Conservation (phyloP, 177 flowering plant genomes). For the Vitis hybrid region DNA sequence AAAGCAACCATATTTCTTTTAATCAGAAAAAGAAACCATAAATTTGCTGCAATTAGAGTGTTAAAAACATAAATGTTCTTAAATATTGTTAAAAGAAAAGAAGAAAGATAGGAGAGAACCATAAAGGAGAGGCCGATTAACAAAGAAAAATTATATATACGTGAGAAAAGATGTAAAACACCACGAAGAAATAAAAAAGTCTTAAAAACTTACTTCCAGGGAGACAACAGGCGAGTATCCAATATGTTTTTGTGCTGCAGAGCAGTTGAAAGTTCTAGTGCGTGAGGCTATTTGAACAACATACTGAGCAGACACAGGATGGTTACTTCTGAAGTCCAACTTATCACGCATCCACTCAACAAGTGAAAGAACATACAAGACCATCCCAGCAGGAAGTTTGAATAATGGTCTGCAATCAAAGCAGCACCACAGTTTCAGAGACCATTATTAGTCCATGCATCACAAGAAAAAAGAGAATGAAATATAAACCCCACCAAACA, state of each 20-base stretch:
- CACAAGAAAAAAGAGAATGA: neutral
- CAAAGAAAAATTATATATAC: neutral
- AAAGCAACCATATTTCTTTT: no score
- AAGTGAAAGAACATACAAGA: conserved; percentile 28
- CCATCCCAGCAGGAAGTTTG: conserved; percentile 50
- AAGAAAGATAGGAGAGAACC: no score
- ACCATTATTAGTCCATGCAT: neutral
- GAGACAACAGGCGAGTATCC: conserved; percentile 79
- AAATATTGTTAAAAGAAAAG: no score
- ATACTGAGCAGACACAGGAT: conserved; percentile 26
- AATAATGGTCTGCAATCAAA: conserved; percentile 58
- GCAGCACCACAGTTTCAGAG: neutral
- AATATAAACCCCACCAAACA: neutral
- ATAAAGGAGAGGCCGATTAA: no score
- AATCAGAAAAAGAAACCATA: no score
- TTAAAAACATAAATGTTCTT: no score
- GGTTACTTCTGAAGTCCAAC: conserved; percentile 20
- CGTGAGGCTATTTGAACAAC: conserved; percentile 41
- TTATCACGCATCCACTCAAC: conserved; percentile 42
- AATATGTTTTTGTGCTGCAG: conserved; percentile 58
- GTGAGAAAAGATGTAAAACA: neutral
- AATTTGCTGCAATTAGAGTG: no score
- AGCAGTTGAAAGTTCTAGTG: conserved; percentile 69
- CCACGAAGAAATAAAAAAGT: neutral
- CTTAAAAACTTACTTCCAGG: conserved; percentile 45